These are phyloP conservation scores for Lyophyllum shimeji DNA, from an alignment of 768 basidiomycete genomes.

Conservation along the genomic window DNA sequence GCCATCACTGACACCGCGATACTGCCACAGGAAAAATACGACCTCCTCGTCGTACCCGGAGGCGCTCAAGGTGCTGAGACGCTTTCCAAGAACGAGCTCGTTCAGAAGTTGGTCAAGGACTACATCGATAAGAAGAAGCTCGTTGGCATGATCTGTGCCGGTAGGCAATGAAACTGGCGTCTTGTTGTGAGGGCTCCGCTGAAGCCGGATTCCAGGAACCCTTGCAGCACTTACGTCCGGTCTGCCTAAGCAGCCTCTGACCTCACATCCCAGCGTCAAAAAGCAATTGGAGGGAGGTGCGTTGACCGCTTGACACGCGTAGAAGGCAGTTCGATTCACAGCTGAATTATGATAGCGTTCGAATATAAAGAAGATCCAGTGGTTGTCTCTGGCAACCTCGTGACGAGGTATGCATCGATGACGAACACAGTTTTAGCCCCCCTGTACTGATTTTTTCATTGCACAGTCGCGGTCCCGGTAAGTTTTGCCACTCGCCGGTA, in stretches of 20 bases:
- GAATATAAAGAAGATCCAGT: slow-evolving; percentile 75
- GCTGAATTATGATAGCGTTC: slow-evolving; percentile 46
- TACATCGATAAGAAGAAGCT: slow-evolving; percentile 55
- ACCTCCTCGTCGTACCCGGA: slow-evolving; percentile 74
- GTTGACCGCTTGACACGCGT: slow-evolving; percentile 10
- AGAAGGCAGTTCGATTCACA: neutral
- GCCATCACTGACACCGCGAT: neutral
- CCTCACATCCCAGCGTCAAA: slow-evolving; percentile 78
- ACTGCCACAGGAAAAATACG: slow-evolving; percentile 53
- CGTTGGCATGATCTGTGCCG: slow-evolving; percentile 87
- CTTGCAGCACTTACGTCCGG: slow-evolving; percentile 63
- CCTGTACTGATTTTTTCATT: neutral
- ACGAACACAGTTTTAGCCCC: neutral
- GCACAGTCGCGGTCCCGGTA: slow-evolving; percentile 70
- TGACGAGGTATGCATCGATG: slow-evolving; percentile 61
- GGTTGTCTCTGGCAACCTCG: slow-evolving; percentile 67
- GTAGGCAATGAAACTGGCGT: slow-evolving; percentile 34
- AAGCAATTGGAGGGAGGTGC: slow-evolving; percentile 53
- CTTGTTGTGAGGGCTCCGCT: neutral
- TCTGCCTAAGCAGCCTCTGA: slow-evolving; percentile 63
- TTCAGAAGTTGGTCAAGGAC: slow-evolving; percentile 61
- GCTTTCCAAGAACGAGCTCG: slow-evolving; percentile 54
- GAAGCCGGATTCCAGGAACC: slow-evolving; percentile 47
- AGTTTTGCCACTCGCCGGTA: slow-evolving; percentile 14
- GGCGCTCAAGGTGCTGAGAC: slow-evolving; percentile 78